Percentiles rank a stretch among this genome's conserved stretches.
Evolutionary conservation across 1,284 basidiomycete genomes (phyloP).

Genomic region (Ustanciosporium gigantosporum): DNA sequence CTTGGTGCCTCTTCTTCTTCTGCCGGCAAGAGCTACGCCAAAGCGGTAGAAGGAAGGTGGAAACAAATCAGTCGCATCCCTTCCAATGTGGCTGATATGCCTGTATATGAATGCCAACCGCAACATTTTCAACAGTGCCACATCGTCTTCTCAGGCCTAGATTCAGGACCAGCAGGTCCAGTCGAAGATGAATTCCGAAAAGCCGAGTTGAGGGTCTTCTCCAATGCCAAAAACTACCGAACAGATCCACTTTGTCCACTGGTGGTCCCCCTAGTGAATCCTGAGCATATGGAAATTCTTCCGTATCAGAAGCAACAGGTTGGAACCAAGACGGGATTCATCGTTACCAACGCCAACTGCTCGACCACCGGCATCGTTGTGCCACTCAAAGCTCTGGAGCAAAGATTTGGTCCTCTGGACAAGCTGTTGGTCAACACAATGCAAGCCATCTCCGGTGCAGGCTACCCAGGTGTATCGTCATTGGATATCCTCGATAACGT

Average conservation of each 20-base stretch:
- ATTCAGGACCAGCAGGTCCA: constrained; percentile 90
- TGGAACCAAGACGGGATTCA: constrained; percentile 76
- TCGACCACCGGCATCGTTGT: constrained; percentile 93
- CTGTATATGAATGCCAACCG: constrained; percentile 79
- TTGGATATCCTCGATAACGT: constrained; percentile 96
- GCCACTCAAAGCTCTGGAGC: constrained; percentile 88
- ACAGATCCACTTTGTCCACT: constrained; percentile 93
- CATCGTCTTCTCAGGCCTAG: constrained; percentile 91
- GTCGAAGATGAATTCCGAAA: constrained; percentile 86
- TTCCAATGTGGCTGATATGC: constrained; percentile 69
- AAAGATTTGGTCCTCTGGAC: constrained; percentile 88
- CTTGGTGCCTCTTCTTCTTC: constrained; percentile 89
- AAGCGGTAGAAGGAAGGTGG: constrained; percentile 75
- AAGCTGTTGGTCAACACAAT: constrained; percentile 88
- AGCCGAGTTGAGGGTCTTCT: constrained; percentile 90
- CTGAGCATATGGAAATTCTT: constrained; percentile 82
- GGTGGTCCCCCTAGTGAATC: constrained; percentile 94
- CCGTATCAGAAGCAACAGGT: constrained; percentile 72
- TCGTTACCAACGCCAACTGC: constrained; percentile 98
- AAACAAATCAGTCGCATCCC: constrained; percentile 86
- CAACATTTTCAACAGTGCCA: constrained; percentile 79
- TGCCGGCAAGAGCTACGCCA: constrained; percentile 79
- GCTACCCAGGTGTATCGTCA: constrained; percentile 89
- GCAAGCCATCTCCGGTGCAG: constrained; percentile 95
- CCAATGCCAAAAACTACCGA: constrained; percentile 96